These are phyloP conservation scores for Polyporus tsugae DNA, from an alignment of 1,284 basidiomycete genomes.

Conservation along the genomic window DNA sequence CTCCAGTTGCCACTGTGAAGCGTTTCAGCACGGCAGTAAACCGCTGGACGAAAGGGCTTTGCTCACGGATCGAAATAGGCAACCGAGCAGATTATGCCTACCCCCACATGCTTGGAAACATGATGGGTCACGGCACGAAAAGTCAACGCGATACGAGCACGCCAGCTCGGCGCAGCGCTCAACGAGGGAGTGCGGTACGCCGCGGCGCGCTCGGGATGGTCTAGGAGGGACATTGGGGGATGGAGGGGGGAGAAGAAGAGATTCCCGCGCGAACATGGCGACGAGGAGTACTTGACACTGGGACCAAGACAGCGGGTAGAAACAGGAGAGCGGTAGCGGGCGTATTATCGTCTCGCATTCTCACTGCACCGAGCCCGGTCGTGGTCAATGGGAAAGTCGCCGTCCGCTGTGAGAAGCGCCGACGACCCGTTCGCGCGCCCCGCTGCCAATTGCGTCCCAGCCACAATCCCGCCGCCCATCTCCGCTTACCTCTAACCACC, in stretches of 20 bases:
- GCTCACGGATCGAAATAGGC: slow-evolving; percentile 74
- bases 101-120: slow-evolving; percentile 61
- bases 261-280: slow-evolving; percentile 27
- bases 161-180: slow-evolving; percentile 21
- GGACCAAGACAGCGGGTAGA: slow-evolving; percentile 39
- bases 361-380: slow-evolving; percentile 33
- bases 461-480: slow-evolving; percentile 19
- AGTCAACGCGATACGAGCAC: slow-evolving; percentile 13
- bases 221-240: slow-evolving; percentile 32
- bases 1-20: slow-evolving; percentile 67
- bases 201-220: slow-evolving; percentile 30
- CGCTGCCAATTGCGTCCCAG: slow-evolving; percentile 24
- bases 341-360: slow-evolving; percentile 32
- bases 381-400: slow-evolving; percentile 29
- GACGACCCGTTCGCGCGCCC: slow-evolving; percentile 24
- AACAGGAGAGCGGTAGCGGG: slow-evolving; percentile 39
- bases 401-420: slow-evolving; percentile 35
- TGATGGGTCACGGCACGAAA: slow-evolving; percentile 48
- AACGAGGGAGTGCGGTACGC: slow-evolving; percentile 24
- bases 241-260: slow-evolving; percentile 21
- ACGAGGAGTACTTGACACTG: slow-evolving; percentile 34
- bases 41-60: not conserved
- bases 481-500: slow-evolving; percentile 22
- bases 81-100: slow-evolving; percentile 64
- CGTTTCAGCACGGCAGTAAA: slow-evolving; percentile 15